Conservation (phyloP, 208 protist species). For the Trypanosoma lewisi region DNA sequence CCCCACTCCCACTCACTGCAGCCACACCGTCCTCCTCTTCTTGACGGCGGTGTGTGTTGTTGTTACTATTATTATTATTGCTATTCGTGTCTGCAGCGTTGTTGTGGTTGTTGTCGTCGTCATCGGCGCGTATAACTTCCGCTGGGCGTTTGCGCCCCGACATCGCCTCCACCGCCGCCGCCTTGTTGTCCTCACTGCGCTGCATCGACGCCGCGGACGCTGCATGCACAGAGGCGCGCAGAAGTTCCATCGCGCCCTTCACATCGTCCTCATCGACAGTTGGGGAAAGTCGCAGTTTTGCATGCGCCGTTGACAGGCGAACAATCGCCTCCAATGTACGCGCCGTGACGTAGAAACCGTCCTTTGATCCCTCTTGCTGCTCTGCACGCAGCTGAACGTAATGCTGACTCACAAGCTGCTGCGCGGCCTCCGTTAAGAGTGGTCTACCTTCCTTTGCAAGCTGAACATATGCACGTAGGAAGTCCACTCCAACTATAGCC, state of each 20-base stretch:
- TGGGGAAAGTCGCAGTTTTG: constrained; percentile 90
- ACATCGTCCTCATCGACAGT: constrained; percentile 88
- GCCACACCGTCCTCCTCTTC: background rate
- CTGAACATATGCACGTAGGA: constrained; percentile 97
- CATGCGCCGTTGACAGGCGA: constrained; percentile 93
- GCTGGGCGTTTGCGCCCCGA: constrained; percentile 25
- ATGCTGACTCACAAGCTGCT: constrained; percentile 76
- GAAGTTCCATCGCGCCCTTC: constrained; percentile 77
- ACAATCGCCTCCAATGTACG: constrained; percentile 98
- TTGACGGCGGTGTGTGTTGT: background rate
- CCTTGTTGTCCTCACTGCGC: constrained; percentile 62
- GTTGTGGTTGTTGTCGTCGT: background rate
- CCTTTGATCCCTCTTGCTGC: constrained; percentile 59
- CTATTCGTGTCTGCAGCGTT: background rate
- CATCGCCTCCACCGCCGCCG: constrained; percentile 34
- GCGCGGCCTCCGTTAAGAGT: constrained; percentile 82
- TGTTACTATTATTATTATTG: constrained; percentile 1
- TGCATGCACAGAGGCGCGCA: constrained; percentile 81
- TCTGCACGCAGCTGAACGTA: constrained; percentile 92
- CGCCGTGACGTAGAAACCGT: constrained; percentile 92
- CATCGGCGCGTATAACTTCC: constrained; percentile 11
- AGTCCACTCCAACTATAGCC: constrained; percentile 92
- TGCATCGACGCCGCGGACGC: constrained; percentile 65
- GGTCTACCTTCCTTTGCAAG: constrained; percentile 87
- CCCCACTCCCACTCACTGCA: background rate